phyloP scores from a whole-genome alignment of 495 filamentous ascomycete genomes.

The Daldinia childiae region DNA sequence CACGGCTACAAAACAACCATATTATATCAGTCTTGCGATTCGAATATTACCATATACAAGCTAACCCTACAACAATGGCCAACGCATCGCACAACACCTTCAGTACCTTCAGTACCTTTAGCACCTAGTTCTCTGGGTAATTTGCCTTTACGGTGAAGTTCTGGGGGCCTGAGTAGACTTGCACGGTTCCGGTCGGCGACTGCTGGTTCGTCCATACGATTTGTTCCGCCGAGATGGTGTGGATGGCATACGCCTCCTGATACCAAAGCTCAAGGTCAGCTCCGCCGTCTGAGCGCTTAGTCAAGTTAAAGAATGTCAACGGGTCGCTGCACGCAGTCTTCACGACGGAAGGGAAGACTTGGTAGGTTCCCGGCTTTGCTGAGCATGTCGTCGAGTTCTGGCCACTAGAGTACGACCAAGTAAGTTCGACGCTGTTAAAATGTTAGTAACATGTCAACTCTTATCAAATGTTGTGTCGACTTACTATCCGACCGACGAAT shows the following conservation, averaged over 20 bases:
- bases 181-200: constrained; percentile 29
- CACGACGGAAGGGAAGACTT: constrained; percentile 22
- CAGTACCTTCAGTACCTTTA: not conserved
- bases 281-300: constrained; percentile 15
- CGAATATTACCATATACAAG: constrained; percentile 3
- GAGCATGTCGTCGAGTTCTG: constrained; percentile 16
- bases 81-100: not conserved
- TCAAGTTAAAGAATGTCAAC: constrained; percentile 25
- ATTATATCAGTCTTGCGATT: not conserved
- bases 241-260: constrained; percentile 10
- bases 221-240: constrained; percentile 21
- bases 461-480: not conserved
- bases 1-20: not conserved
- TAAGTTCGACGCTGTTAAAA: constrained; percentile 20
- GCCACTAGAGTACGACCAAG: constrained; percentile 17
- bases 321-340: constrained; percentile 33
- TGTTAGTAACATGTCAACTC: constrained; percentile 12
- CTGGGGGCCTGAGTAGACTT: constrained; percentile 48
- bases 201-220: constrained; percentile 28
- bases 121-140: not conserved
- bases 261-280: constrained; percentile 23
- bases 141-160: constrained; percentile 39
- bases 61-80: not conserved
- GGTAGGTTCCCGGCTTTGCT: constrained; percentile 11
- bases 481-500: constrained; percentile 34